Conservation (phyloP, 208 protist genomes). For the Endotrypanum monterogeii region DNA sequence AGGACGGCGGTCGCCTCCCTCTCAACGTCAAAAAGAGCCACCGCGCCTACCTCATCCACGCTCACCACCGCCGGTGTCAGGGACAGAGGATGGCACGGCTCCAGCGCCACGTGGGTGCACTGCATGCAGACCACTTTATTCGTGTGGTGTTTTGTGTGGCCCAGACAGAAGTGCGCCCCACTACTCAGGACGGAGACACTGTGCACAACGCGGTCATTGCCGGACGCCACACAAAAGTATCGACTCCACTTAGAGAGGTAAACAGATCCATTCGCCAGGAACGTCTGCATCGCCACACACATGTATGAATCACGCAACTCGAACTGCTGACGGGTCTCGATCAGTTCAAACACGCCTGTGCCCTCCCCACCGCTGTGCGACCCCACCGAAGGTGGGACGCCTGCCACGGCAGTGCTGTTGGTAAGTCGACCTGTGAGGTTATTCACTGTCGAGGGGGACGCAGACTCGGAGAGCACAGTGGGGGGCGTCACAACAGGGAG, state of each 20-base stretch:
- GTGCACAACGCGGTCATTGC: slow-evolving; percentile 55
- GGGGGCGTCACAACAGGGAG: neutral
- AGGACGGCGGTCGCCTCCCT: slow-evolving; percentile 24
- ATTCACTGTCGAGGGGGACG: neutral
- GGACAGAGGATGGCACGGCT: slow-evolving; percentile 19
- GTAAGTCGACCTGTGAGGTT: neutral
- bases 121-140: slow-evolving; percentile 54
- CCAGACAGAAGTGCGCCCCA: slow-evolving; percentile 57
- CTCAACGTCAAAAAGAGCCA: slow-evolving; percentile 69
- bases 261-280: slow-evolving; percentile 10
- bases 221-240: slow-evolving; percentile 57
- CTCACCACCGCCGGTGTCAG: slow-evolving; percentile 55
- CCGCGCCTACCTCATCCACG: slow-evolving; percentile 65
- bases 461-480: neutral
- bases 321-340: slow-evolving; percentile 41
- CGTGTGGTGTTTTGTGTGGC: slow-evolving; percentile 50
- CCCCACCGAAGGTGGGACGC: neutral
- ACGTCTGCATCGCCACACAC: slow-evolving; percentile 24
- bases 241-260: slow-evolving; percentile 47
- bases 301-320: slow-evolving; percentile 58
- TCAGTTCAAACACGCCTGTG: slow-evolving; percentile 45
- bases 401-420: neutral
- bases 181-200: slow-evolving; percentile 72
- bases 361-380: neutral
- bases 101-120: slow-evolving; percentile 47